Evolutionary conservation across 1,284 basidiomycete species (phyloP).

Genomic region (Marasmius fiardii): DNA sequence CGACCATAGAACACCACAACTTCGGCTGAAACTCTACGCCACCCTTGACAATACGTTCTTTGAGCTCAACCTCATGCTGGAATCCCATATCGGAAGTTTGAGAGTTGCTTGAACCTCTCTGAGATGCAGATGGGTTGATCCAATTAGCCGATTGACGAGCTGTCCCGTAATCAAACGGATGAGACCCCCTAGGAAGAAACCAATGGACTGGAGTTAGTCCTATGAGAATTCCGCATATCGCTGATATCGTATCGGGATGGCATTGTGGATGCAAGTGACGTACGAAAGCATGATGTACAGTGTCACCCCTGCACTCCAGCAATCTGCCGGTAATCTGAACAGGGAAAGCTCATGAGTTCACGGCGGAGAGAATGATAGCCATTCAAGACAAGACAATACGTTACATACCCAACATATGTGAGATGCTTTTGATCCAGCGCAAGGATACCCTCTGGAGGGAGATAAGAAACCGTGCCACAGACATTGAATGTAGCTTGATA

Average conservation of each 20-base stretch:
- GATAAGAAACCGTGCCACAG: constrained; percentile 78
- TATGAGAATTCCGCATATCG: too few species aligned
- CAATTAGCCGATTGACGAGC: constrained; percentile 29
- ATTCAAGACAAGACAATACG: background rate
- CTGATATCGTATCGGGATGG: too few species aligned
- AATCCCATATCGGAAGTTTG: constrained; percentile 46
- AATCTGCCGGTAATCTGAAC: constrained; percentile 73
- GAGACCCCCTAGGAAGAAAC: constrained; percentile 48
- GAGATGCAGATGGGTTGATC: constrained; percentile 29
- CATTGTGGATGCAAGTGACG: too few species aligned
- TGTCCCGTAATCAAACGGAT: constrained; percentile 67
- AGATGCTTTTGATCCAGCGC: constrained; percentile 69
- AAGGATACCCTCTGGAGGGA: constrained; percentile 81
- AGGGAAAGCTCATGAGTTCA: background rate
- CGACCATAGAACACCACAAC: constrained; percentile 51
- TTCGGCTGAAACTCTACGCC: constrained; percentile 49
- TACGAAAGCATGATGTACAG: constrained; percentile 80
- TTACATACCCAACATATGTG: constrained; percentile 56
- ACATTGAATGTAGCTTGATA: constrained; percentile 78
- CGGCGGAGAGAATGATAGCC: background rate
- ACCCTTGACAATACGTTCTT: constrained; percentile 65
- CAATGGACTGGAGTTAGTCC: background rate
- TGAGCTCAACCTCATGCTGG: constrained; percentile 55
- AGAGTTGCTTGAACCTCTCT: constrained; percentile 22
- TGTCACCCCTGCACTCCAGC: constrained; percentile 80